Percentiles rank a stretch among this genome's conserved stretches.
Conservation (phyloP, 129 eudicot species). For the Centella asiatica region DNA sequence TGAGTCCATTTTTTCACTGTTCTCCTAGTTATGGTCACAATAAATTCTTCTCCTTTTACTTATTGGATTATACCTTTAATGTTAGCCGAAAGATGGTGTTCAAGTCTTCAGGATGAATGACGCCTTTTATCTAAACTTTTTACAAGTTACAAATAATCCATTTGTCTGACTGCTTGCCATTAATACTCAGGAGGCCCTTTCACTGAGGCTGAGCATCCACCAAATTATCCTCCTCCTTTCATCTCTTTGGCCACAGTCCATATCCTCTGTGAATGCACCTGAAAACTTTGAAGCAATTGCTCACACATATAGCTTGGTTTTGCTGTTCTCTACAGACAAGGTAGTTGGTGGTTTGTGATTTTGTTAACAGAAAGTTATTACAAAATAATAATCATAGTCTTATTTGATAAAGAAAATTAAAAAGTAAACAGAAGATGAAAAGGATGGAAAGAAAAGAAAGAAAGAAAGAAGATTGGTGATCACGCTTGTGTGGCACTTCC, state of each 20-base stretch:
- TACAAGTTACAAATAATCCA: not conserved
- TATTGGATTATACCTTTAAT: not conserved
- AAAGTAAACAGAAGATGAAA: too few relatives aligned
- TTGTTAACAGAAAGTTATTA: not conserved
- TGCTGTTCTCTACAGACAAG: conserved; percentile 84
- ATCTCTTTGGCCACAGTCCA: conserved; percentile 84
- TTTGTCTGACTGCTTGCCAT: not conserved
- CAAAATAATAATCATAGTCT: not conserved
- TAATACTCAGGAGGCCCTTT: conserved; percentile 46
- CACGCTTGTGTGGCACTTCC: too few relatives aligned
- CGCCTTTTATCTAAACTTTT: not conserved
- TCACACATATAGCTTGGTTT: conserved; percentile 77
- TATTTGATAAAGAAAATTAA: not conserved
- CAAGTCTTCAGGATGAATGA: not conserved
- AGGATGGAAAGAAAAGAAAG: not conserved
- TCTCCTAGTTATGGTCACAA: not conserved
- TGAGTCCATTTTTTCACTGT: not conserved
- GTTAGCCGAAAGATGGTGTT: not conserved
- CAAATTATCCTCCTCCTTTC: conserved; percentile 77
- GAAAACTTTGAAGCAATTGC: conserved; percentile 92
- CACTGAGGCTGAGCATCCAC: conserved; percentile 71
- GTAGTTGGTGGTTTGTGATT: conserved; percentile 23
- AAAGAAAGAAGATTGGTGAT: not conserved
- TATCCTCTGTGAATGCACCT: conserved; percentile 55
- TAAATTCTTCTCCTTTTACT: not conserved